Evolutionary conservation across 129 eudicot genomes (phyloP), one percentile per base, ranked within the genome.

Genomic region (Tanacetum coccineum): DNA sequence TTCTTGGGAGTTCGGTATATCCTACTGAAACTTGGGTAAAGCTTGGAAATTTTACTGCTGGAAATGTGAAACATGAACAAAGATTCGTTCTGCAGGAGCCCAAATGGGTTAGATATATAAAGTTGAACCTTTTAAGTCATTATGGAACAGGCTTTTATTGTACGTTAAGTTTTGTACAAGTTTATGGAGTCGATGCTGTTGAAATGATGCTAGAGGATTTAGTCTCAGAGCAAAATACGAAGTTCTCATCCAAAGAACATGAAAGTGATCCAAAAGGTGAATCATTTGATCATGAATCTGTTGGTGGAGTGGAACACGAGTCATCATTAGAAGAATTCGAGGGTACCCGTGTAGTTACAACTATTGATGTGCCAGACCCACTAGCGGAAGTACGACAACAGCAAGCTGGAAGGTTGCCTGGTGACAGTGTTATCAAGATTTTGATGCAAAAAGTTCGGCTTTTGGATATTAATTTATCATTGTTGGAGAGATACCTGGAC

Each of bases 191-290:
- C 22, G 99, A 94, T 83, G 99, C 99, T 46, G 87, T 94, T 65
- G 99, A 94, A 78, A 81, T 78, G 77, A 94, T 94, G 99, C 88
- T 94, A 39, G 99, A 94, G 66, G 99, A 94, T 79, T 80, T 94
- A 68, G 82, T 93, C 20, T 80, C 90, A 14, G 89, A 63, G 66
- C 89, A 90, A 81, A 96, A 86, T 76, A 84, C 84, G 30, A 55
- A 78, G 55, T 74, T 79, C 50, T 20, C 70, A 30, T 48, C 80
- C 69, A 86, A 68, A 32, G 86, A 87, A 79, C 18, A 59, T 4
- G 72, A 39, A 46, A 64, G 13, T 13, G 87, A 77, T 39, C 64
- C 73, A 69, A 89, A 83, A 74, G 55, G 73, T 19, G 70, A 48
- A 19, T 47, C 59, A 39, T 74, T 75, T 70, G 85, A 76, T 53